Evolutionary conservation across 1,284 basidiomycete species (phyloP).

Genomic region (Irpex lacteus): DNA sequence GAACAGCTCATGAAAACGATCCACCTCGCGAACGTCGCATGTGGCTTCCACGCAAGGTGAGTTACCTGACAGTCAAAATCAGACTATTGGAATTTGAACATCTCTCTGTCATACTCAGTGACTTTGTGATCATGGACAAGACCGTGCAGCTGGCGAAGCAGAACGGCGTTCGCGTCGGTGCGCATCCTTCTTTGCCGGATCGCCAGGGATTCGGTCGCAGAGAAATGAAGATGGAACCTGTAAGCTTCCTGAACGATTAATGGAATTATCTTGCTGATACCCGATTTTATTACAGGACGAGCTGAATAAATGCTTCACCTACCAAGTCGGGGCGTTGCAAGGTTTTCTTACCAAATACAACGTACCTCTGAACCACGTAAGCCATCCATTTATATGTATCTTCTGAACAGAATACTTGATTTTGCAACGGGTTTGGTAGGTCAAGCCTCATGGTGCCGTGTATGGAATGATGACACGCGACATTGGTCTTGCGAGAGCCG

Average conservation of each 20-base stretch:
- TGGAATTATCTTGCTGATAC: no score
- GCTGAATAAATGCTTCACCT: constrained; percentile 54
- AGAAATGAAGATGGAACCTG: constrained; percentile 59
- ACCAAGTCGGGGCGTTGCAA: constrained; percentile 58
- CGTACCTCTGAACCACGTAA: constrained; percentile 48
- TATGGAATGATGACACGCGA: constrained; percentile 55
- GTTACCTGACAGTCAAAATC: constrained; percentile 14
- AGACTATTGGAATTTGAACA: not conserved
- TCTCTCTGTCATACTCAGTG: constrained; percentile 30
- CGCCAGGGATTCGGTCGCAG: constrained; percentile 61
- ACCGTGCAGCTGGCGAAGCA: constrained; percentile 53
- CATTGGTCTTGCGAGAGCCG: constrained; percentile 48
- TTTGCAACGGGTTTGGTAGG: constrained; percentile 18
- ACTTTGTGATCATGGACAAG: constrained; percentile 61
- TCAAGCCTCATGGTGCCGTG: constrained; percentile 57
- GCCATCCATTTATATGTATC: constrained; percentile 14
- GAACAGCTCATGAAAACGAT: constrained; percentile 60
- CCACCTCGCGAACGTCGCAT: constrained; percentile 62
- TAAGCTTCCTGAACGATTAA: constrained; percentile 24
- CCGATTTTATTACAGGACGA: constrained; percentile 39
- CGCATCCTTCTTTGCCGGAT: constrained; percentile 63
- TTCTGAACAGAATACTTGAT: no score
- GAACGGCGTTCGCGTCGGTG: constrained; percentile 51
- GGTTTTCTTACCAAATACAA: constrained; percentile 53
- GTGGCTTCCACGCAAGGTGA: constrained; percentile 63